phyloP scores from a whole-genome alignment of 352 stramenopile genomes.

The Pythium aphanidermatum region DNA sequence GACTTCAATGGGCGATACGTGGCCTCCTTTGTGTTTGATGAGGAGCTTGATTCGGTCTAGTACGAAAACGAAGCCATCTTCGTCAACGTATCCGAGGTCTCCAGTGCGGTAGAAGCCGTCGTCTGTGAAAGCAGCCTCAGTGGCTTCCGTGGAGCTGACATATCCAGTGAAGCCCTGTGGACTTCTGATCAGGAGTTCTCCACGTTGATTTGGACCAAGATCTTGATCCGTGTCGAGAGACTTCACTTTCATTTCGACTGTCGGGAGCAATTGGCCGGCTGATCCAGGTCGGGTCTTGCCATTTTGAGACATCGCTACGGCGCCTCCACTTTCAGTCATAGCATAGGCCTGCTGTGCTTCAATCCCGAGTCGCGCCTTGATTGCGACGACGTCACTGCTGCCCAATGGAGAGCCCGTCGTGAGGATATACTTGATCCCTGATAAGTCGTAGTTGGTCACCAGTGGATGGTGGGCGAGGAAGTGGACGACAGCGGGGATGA shows the following conservation, averaged over 20 bases:
- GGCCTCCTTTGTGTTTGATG: constrained; percentile 93
- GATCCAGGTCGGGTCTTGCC: neutral
- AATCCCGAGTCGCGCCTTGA: constrained; percentile 38
- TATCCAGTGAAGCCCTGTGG: constrained; percentile 49
- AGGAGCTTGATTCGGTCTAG: constrained; percentile 91
- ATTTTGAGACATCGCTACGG: constrained; percentile 8
- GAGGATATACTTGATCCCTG: constrained; percentile 52
- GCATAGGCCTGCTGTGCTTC: constrained; percentile 27
- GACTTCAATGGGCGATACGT: constrained; percentile 88
- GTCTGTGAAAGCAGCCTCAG: constrained; percentile 55
- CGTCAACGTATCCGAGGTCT: constrained; percentile 88
- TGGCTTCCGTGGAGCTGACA: constrained; percentile 82
- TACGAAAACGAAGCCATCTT: constrained; percentile 90
- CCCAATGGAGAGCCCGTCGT: constrained; percentile 68
- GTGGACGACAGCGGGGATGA: constrained; percentile 83
- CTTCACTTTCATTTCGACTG: constrained; percentile 30
- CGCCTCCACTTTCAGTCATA: constrained; percentile 26
- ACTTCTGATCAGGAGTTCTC: constrained; percentile 67
- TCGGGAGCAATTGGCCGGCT: constrained; percentile 26
- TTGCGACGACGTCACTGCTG: constrained; percentile 37
- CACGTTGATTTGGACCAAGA: constrained; percentile 21
- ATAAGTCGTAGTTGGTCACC: constrained; percentile 91
- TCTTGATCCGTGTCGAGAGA: constrained; percentile 24
- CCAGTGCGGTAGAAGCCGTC: constrained; percentile 86
- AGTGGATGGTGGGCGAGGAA: constrained; percentile 85